Percentiles rank a stretch among this genome's conserved stretches.
phyloP scores from a whole-genome alignment of 805 yeast genomes.

The Blastobotrys americana region DNA sequence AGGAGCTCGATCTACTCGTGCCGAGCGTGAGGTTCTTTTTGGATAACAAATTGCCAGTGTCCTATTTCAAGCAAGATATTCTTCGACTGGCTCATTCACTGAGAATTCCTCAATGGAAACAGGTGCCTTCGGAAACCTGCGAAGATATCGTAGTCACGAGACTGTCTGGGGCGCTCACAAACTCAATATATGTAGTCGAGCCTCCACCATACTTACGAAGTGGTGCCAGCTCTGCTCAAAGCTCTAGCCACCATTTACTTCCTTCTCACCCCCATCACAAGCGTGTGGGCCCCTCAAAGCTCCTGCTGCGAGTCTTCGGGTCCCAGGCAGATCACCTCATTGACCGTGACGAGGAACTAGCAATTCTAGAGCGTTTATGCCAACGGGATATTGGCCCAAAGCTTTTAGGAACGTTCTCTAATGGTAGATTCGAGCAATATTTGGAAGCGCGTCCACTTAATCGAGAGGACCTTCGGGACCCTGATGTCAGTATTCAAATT shows the following conservation, averaged over 20 bases:
- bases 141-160: conserved; percentile 49
- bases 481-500: conserved; percentile 70
- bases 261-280: conserved; percentile 18
- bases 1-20: neutral
- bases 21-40: conserved; percentile 44
- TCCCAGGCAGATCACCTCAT: conserved; percentile 78
- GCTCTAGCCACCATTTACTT: conserved; percentile 28
- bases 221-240: neutral
- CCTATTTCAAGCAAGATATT: conserved; percentile 77
- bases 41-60: conserved; percentile 74
- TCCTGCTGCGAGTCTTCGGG: conserved; percentile 81
- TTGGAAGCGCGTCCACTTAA: conserved; percentile 74
- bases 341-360: conserved; percentile 76
- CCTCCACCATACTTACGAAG: conserved; percentile 37
- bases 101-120: conserved; percentile 74
- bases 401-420: conserved; percentile 78
- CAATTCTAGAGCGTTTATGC: conserved; percentile 64
- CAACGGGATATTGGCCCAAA: conserved; percentile 79
- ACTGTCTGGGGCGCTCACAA: conserved; percentile 90
- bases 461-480: conserved; percentile 64
- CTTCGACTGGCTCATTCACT: conserved; percentile 55
- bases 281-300: conserved; percentile 41
- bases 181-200: conserved; percentile 73
- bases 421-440: conserved; percentile 93
- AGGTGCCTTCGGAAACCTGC: conserved; percentile 35